Conservation (phyloP, 1,139 yeast species). For the Magnusiomyces tetraspermus region DNA sequence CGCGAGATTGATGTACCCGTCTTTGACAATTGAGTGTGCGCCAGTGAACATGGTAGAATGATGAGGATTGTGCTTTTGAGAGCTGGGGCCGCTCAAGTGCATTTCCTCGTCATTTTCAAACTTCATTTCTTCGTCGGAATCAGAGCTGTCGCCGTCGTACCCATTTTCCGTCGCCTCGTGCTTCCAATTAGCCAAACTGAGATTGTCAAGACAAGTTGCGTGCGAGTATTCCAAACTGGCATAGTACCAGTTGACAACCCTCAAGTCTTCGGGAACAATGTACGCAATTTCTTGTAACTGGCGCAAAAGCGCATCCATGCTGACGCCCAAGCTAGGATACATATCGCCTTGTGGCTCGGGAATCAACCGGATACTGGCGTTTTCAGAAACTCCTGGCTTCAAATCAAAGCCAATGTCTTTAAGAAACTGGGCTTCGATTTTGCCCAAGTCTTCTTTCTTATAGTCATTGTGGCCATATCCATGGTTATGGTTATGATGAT, state of each 20-base stretch:
- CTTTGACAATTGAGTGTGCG: conserved; percentile 32
- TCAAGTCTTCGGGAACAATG: conserved; percentile 30
- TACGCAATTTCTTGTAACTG: conserved; percentile 29
- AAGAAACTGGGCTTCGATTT: conserved; percentile 25
- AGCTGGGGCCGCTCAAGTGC: not conserved
- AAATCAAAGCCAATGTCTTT: conserved; percentile 26
- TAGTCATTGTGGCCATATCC: conserved; percentile 15
- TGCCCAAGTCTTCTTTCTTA: conserved; percentile 26
- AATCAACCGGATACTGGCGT: conserved; percentile 25
- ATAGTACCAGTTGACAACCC: conserved; percentile 35
- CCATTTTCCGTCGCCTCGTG: not conserved
- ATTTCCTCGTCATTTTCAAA: not conserved
- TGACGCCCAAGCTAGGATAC: conserved; percentile 33
- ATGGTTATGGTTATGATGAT: not conserved
- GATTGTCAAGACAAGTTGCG: conserved; percentile 32
- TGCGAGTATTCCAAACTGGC: conserved; percentile 37
- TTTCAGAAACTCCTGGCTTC: conserved; percentile 18
- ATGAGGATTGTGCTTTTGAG: conserved; percentile 25
- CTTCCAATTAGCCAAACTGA: conserved; percentile 36
- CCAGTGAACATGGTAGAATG: conserved; percentile 37
- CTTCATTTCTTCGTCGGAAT: not conserved
- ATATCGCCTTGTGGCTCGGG: conserved; percentile 33
- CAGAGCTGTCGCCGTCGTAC: not conserved
- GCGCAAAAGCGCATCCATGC: conserved; percentile 31
- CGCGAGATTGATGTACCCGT: conserved; percentile 32